Base-by-base conservation (phyloP, 2,329 filamentous ascomycete genomes). In the Claviceps cyperi region DNA sequence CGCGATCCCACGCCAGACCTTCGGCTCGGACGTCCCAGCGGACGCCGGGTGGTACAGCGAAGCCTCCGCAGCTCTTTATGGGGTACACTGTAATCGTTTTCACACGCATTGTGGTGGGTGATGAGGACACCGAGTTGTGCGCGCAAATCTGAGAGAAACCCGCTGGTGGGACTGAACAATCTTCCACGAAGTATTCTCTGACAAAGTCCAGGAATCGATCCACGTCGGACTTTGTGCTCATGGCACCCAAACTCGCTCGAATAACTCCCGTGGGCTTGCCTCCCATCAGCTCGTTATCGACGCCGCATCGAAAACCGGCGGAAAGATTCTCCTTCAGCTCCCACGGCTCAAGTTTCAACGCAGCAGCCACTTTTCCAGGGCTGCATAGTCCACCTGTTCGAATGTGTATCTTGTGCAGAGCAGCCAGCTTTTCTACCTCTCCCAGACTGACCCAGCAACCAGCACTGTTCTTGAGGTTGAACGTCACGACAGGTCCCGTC, bases 61-160 rank as follows among this genome's bases (percentile, higher is more conserved):
- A 94, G 0, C 86, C 86, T 15, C 81, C 86, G 59, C 92, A 97
- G 62, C 89, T 95, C 66, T 98, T 98, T 61, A 98, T 90, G 0
- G 92, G 92, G 60, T 89, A 98, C 1, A 97, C 77, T 1, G 74
- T 80, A 15, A 90, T 75, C 49, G 72, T 73, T 53, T 84, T 78
- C n/a, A 88, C 72, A 50, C 52, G 56, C 7, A 68, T 51, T 8
- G 6, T 45, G 49, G 13, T 37, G 45, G 28, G 43, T 11, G 35
- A 40, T 11, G 35, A 35, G 5, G 17, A 11, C 17, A 9, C 22
- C 28, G 17, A 35, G 22, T 37, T 38, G 14, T 17, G 38, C 22
- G 22, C 17, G 5, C 19, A 17, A 15, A 15, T 28, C 5, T 38
- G 19, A 5, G 38, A 5, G 17, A 17, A 32, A 35, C 5, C 4